Conservation (phyloP, 208 protist genomes). For the Strigomonas galati region DNA sequence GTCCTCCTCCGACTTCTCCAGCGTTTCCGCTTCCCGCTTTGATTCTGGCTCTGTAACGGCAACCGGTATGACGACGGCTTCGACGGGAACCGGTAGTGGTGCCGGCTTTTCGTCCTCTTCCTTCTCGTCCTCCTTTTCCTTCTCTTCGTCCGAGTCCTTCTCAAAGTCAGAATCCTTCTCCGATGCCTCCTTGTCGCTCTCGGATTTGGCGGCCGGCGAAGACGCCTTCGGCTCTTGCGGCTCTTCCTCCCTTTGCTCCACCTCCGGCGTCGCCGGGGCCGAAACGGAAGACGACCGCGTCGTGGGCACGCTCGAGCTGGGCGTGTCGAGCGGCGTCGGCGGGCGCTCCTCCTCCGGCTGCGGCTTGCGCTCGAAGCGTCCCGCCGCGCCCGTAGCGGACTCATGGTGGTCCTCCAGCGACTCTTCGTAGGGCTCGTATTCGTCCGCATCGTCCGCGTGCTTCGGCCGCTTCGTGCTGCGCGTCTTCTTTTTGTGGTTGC, state of each 20-base stretch:
- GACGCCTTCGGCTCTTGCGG: background rate
- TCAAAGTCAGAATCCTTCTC: background rate
- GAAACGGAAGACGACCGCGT: background rate
- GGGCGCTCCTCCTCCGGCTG: background rate
- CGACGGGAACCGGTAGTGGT: no score
- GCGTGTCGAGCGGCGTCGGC: background rate
- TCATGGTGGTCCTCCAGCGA: no score
- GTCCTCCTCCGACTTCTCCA: background rate
- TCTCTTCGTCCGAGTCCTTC: no score
- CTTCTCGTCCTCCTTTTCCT: background rate
- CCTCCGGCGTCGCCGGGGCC: background rate
- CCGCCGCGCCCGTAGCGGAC: no score
- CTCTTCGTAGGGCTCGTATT: no score
- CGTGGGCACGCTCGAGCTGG: background rate
- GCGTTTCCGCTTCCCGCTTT: no score
- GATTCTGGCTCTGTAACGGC: no score
- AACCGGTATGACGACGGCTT: background rate
- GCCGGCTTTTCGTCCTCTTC: no score
- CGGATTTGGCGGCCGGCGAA: background rate
- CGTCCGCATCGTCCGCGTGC: no score
- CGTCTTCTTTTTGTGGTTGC: background rate
- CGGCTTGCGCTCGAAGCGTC: no score
- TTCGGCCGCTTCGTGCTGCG: background rate
- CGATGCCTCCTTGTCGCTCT: background rate
- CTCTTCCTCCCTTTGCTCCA: background rate